Conservation (phyloP, 2,329 filamentous ascomycete genomes). For the Ascochyta koolunga region DNA sequence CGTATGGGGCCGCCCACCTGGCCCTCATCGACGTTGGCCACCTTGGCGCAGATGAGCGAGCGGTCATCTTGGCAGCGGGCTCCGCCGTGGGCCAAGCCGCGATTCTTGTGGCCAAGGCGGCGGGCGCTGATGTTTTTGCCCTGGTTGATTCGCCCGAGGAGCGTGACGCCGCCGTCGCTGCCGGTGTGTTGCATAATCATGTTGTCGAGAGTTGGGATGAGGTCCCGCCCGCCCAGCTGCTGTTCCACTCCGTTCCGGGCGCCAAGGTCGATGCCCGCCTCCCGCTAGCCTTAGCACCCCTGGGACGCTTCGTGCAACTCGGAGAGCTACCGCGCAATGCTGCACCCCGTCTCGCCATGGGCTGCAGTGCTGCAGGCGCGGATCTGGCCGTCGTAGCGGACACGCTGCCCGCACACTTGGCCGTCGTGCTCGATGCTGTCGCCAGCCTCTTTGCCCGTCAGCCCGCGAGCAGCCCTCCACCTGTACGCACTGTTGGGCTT, state of each 20-base stretch:
- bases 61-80: slow-evolving; percentile 31
- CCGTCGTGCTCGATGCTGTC: not conserved
- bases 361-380: not conserved
- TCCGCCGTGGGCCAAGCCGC: slow-evolving; percentile 29
- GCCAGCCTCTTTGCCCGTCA: not conserved
- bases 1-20: slow-evolving; percentile 18
- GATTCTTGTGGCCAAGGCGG: slow-evolving; percentile 21
- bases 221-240: too few relatives aligned
- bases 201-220: too few relatives aligned
- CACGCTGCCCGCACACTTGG: not conserved
- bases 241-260: too few relatives aligned
- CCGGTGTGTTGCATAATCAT: not conserved
- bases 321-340: not conserved
- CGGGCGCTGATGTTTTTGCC: not conserved
- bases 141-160: not conserved
- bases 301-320: too few relatives aligned
- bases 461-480: not conserved
- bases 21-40: slow-evolving; percentile 29
- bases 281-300: too few relatives aligned
- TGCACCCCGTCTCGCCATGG: not conserved
- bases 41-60: slow-evolving; percentile 34
- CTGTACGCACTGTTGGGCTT: not conserved
- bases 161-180: not conserved
- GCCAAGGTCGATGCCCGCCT: too few relatives aligned
- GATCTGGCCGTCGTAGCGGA: not conserved